These are phyloP conservation scores for Penicillium sp. DNA, from an alignment of 2,329 filamentous ascomycete genomes.

Conservation along the genomic window DNA sequence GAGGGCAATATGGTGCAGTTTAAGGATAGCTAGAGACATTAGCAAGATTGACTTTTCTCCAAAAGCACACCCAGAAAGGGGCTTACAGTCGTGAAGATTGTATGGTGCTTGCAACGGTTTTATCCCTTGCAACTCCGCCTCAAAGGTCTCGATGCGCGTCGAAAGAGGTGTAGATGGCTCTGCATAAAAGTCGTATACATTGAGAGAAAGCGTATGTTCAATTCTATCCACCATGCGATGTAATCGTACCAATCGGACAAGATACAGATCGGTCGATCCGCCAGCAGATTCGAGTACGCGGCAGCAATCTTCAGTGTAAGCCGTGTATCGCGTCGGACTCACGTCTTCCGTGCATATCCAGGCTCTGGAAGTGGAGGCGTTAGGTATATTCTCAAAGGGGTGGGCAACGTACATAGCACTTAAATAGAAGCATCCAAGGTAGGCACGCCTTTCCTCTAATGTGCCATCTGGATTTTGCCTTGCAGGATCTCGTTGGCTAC, in stretches of 20 bases:
- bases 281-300: conserved; percentile 51
- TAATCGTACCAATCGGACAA: conserved; percentile 55
- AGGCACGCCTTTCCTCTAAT: conserved; percentile 58
- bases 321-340: conserved; percentile 57
- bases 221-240: conserved; percentile 60
- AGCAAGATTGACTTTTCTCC: conserved; percentile 9
- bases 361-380: conserved; percentile 16
- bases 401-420: conserved; percentile 54
- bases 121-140: conserved; percentile 44
- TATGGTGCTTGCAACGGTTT: conserved; percentile 21
- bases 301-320: conserved; percentile 59
- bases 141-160: conserved; percentile 49
- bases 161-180: conserved; percentile 25
- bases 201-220: conserved; percentile 31
- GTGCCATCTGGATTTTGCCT: conserved; percentile 40
- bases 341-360: conserved; percentile 46
- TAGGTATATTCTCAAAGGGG: background rate
- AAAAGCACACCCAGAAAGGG: background rate
- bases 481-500: background rate
- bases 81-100: conserved; percentile 15
- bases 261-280: conserved; percentile 52
- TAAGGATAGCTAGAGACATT: conserved; percentile 26
- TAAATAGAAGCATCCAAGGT: conserved; percentile 61
- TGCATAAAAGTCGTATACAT: conserved; percentile 23
- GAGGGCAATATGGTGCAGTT: conserved; percentile 32